Evolutionary conservation across 2,329 filamentous ascomycete genomes (phyloP).

Genomic region (Mollisiaceae sp.): DNA sequence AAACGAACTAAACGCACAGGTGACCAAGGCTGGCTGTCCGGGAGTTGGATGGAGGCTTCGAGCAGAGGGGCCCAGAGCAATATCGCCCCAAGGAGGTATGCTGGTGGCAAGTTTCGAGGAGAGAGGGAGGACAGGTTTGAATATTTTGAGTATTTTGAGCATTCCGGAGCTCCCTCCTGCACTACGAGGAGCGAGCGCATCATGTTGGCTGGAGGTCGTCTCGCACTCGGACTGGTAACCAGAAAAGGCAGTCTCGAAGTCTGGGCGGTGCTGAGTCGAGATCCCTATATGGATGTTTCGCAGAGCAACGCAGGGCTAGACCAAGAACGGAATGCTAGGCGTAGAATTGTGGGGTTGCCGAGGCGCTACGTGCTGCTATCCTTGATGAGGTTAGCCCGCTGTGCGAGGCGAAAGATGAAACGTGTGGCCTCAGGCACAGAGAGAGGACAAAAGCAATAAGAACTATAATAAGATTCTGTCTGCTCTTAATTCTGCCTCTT

Average conservation of each 20-base stretch:
- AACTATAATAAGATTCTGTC: neutral
- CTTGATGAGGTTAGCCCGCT: neutral
- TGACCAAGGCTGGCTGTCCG: conserved; percentile 2
- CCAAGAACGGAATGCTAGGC: neutral
- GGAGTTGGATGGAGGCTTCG: neutral
- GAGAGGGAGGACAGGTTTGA: neutral
- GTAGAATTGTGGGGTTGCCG: neutral
- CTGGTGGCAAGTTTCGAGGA: neutral
- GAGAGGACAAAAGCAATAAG: neutral
- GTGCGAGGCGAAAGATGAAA: neutral
- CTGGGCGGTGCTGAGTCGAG: neutral
- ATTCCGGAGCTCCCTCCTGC: neutral
- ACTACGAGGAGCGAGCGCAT: neutral
- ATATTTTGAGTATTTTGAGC: too few relatives aligned
- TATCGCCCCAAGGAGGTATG: neutral
- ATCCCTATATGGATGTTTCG: neutral
- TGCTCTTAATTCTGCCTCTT: neutral
- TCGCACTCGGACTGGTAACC: neutral
- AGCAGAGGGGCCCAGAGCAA: neutral
- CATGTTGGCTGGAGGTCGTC: neutral
- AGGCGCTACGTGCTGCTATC: neutral
- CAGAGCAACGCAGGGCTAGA: neutral
- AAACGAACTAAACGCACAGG: neutral
- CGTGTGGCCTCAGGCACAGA: neutral
- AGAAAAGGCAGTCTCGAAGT: neutral